A percentile compares a stretch with the other conserved stretches of the same genome.
Evolutionary conservation across 805 yeast species (phyloP).

Genomic region (Suhomyces tanzawaensis): DNA sequence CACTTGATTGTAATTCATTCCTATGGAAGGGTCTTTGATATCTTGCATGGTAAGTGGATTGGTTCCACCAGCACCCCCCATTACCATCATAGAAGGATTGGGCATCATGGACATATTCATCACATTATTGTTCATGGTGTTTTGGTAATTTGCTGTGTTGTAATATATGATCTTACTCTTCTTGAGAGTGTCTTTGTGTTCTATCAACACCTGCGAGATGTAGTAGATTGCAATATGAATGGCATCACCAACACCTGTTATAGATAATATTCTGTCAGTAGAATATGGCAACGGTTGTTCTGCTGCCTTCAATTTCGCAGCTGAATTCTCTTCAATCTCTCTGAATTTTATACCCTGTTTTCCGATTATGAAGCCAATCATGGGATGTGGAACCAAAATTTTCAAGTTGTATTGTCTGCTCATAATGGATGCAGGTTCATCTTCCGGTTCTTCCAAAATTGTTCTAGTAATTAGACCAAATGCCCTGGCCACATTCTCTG

Average conservation of each 20-base stretch:
- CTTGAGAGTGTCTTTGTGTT: constrained; percentile 52
- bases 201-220: constrained; percentile 64
- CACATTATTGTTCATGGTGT: constrained; percentile 13
- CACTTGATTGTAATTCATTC: constrained; percentile 7
- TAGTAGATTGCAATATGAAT: constrained; percentile 80
- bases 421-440: constrained; percentile 54
- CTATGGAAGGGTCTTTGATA: constrained; percentile 3
- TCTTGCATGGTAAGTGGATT: constrained; percentile 18
- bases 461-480: constrained; percentile 71
- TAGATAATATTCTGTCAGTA: constrained; percentile 69
- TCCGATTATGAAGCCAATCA: constrained; percentile 81
- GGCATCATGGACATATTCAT: constrained; percentile 24
- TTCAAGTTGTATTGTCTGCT: constrained; percentile 57
- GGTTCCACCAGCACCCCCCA: constrained; percentile 14
- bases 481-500: constrained; percentile 78
- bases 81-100: constrained; percentile 19
- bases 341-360: constrained; percentile 69
- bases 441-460: constrained; percentile 64
- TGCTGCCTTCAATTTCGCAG: constrained; percentile 72
- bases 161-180: constrained; percentile 56
- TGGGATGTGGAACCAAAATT: constrained; percentile 69
- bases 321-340: constrained; percentile 79
- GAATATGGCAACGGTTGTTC: constrained; percentile 70
- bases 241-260: constrained; percentile 82
- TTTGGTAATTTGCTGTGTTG: constrained; percentile 50